Evolutionary conservation across 2,329 filamentous ascomycete species (phyloP), one percentile per base, ranked within the genome.

Genomic region (Kalmusia sp.): DNA sequence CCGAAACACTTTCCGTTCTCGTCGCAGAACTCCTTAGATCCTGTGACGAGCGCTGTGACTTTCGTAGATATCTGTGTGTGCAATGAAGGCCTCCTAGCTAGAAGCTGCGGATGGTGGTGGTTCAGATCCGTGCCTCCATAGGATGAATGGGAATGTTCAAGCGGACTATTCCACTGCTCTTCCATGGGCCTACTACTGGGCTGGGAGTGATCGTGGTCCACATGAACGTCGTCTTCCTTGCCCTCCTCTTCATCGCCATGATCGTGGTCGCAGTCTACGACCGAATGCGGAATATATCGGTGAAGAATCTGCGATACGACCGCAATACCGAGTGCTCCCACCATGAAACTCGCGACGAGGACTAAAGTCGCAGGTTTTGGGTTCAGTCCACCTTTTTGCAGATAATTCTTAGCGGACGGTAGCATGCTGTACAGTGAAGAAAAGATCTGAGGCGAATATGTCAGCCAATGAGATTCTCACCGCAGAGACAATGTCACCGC

Each of bases 341-440:
- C 81, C 4, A 89, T 74, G 69, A 93, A 93, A 68, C 85, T 89
- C 9, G 67, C 83, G 68, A 92, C 87, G 66, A 92, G 79, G 27
- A 86, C 76, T 65, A 90, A 83, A 12, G 87, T 88, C 5, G 93
- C 91, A 2, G 77, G 70, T 56, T 87, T 84, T 3, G 90, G 80
- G 6, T 84, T 81, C 74, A 87, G 87, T 14, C 87, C 87, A 46
- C 87, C 89, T 49, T 86, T 81, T 54, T 83, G 79, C 3, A 99
- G 82, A 68, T 96, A 96, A 33, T 80, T 81, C 68, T 89, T 92
- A 2, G 93, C 87, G 17, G 91, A 92, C 8, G 93, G 93, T 6
- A 98, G 83, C 90, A 98, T 97, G 74, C 88, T 95, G 74, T 93
- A 96, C 25, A 98, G 77, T 1, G 93, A 88, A 30, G 93, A 96